Evolutionary conservation across 345 rosid species (phyloP), one percentile per base, ranked within the genome.

Genomic region (Firmiana major): DNA sequence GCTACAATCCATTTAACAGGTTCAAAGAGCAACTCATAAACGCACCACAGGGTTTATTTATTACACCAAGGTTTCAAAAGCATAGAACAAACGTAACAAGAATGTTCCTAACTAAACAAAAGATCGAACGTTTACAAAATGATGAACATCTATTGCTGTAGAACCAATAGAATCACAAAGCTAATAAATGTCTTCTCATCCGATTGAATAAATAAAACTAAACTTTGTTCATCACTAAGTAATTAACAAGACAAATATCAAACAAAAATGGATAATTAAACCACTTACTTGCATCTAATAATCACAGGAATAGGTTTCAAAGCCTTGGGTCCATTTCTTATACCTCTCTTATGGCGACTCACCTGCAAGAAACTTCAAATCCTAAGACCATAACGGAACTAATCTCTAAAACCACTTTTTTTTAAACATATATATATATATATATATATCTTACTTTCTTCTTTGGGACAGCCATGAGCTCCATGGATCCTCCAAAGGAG

Each of bases 281-380:
- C 64, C 21, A 22, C 84, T 86, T 81, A 96, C 99, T 76, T 90
- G 94, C 99, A 96, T 53, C 97, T 91, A 75, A 96, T 77, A 63
- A 92, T 96, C 9, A 96, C 97, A 4, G 97, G 99, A 74, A 58
- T 62, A 28, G 97, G 99, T 81, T 93, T 96, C 83, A 93, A 88
- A 80, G 98, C 97, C 84, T 86, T 96, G 24, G 97, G 99, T 22
- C 97, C 97, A 81, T 92, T 92, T 82, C 95, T 83, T 70, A 92
- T 89, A 46, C 97, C 97, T 88, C 88, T 89, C 88, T 88, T 96
- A 78, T 90, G 92, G 51, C 78, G 88, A 71, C 94, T 85, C 69
- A 82, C 85, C 99, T 96, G 85, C 85, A 83, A 26, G n/a, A 31
- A 31, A 38, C 59, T 49, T 49, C 4, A 4, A 26, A 48, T 48